Percentiles rank a stretch among this genome's conserved stretches.
These are phyloP conservation scores for Lepidopterella palustris DNA, from an alignment of 495 filamentous ascomycete genomes.

Conservation along the genomic window DNA sequence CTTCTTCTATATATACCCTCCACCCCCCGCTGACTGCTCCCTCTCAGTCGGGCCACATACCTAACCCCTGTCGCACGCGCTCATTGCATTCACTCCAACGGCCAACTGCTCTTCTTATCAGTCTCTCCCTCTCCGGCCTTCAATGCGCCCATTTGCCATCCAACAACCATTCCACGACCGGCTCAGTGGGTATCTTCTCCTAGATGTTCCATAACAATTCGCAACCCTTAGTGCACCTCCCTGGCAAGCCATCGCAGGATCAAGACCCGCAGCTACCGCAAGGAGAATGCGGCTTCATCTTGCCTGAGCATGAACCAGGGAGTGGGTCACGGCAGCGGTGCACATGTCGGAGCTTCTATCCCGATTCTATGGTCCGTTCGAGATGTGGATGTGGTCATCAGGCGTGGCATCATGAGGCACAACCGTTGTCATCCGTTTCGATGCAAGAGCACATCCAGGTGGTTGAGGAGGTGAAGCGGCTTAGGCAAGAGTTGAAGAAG, in stretches of 20 bases:
- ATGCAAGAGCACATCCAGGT: conserved; percentile 25
- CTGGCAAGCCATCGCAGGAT: conserved; percentile 19
- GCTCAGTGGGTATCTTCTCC: conserved; percentile 13
- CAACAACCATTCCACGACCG: conserved; percentile 19
- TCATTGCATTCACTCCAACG: neutral
- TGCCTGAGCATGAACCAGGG: conserved; percentile 13
- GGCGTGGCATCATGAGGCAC: conserved; percentile 33
- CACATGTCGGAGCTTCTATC: conserved; percentile 31
- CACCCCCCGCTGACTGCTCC: conserved; percentile 18
- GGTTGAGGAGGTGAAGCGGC: conserved; percentile 25
- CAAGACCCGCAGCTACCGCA: conserved; percentile 27
- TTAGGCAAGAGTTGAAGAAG: conserved; percentile 18
- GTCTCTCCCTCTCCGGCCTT: conserved; percentile 7
- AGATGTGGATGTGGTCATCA: conserved; percentile 36
- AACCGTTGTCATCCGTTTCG: conserved; percentile 20
- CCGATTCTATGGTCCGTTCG: conserved; percentile 26
- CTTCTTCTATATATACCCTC: conserved; percentile 21
- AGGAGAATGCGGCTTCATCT: conserved; percentile 35
- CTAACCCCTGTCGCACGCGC: neutral
- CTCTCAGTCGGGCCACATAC: neutral
- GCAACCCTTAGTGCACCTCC: conserved; percentile 24
- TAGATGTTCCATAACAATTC: conserved; percentile 26
- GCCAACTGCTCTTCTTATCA: neutral
- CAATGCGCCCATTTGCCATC: conserved; percentile 15
- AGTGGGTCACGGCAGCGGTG: conserved; percentile 30